Percentiles rank a stretch among this genome's conserved stretches.
phyloP scores from a whole-genome alignment of 2,329 filamentous ascomycete species.

The Aureobasidium sp. region DNA sequence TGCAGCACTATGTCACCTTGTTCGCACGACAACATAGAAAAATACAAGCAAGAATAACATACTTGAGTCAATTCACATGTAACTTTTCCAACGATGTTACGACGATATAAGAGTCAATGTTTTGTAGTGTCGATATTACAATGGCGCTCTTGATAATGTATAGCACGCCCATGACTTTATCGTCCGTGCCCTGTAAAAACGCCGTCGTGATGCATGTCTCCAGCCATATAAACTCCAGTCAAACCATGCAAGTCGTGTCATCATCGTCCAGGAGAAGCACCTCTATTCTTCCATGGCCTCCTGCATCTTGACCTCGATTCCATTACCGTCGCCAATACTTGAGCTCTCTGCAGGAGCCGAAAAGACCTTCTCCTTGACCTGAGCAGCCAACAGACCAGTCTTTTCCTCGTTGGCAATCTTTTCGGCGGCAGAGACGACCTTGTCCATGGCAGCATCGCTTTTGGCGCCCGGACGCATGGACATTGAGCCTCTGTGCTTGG shows the following conservation, averaged over 20 bases:
- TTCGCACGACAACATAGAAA: too few species aligned
- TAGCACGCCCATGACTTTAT: neutral
- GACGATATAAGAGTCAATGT: neutral
- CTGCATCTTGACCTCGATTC: constrained; percentile 17
- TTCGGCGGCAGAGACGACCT: constrained; percentile 55
- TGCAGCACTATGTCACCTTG: too few species aligned
- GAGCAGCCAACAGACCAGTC: constrained; percentile 55
- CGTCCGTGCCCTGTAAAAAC: neutral
- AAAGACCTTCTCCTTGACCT: constrained; percentile 60
- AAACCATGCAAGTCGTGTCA: constrained; percentile 15
- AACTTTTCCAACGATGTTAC: neutral
- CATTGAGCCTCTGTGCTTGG: constrained; percentile 23
- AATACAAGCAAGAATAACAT: neutral
- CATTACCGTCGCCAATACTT: constrained; percentile 15
- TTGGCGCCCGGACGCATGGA: constrained; percentile 21
- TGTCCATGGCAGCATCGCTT: constrained; percentile 48
- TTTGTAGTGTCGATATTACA: neutral
- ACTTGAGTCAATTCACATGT: neutral
- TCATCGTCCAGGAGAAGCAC: neutral
- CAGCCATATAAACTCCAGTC: neutral
- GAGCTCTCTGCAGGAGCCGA: constrained; percentile 20
- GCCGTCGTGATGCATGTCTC: constrained; percentile 8
- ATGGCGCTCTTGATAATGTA: neutral
- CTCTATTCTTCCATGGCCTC: constrained; percentile 18
- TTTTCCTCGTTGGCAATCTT: constrained; percentile 56